phyloP scores from a whole-genome alignment of 352 stramenopile species.

The Plasmopara halstedii region DNA sequence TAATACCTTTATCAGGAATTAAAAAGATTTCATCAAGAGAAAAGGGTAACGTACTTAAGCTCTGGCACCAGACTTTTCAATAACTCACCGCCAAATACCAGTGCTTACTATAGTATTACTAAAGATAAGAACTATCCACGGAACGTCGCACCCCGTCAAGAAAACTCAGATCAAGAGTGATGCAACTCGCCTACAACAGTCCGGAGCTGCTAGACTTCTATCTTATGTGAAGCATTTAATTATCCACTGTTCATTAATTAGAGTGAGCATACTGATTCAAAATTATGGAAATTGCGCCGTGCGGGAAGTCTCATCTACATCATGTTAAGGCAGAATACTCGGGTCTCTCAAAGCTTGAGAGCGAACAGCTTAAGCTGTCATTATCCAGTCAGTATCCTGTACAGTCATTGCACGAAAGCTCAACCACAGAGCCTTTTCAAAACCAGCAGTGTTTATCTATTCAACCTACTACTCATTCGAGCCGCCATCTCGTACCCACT shows the following conservation, averaged over 20 bases:
- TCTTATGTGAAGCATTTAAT: constrained; percentile 1
- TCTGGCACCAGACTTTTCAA: too few relatives aligned
- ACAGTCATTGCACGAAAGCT: constrained; percentile 29
- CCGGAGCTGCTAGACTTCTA: constrained; percentile 2
- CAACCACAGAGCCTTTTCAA: constrained; percentile 34
- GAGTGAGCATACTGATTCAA: not conserved
- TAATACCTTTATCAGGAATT: too few relatives aligned
- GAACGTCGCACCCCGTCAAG: not conserved
- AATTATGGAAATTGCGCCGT: constrained; percentile 22
- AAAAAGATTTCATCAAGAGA: too few relatives aligned
- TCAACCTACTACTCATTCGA: constrained; percentile 1
- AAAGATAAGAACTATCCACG: not conserved
- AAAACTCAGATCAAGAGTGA: not conserved
- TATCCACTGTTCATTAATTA: constrained; percentile 5
- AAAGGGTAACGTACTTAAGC: too few relatives aligned
- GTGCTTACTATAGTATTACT: too few relatives aligned
- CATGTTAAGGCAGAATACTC: constrained; percentile 21
- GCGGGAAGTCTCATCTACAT: constrained; percentile 18
- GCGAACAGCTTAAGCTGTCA: constrained; percentile 10
- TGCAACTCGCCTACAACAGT: not conserved
- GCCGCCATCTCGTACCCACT: constrained; percentile 5
- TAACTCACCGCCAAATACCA: too few relatives aligned
- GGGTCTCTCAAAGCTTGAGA: constrained; percentile 24
- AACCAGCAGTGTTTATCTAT: constrained; percentile 25
- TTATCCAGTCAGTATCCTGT: constrained; percentile 17